Evolutionary conservation across 257 asterid genomes (phyloP), one percentile per base, ranked within the genome.

Genomic region (Solanum neorickii): DNA sequence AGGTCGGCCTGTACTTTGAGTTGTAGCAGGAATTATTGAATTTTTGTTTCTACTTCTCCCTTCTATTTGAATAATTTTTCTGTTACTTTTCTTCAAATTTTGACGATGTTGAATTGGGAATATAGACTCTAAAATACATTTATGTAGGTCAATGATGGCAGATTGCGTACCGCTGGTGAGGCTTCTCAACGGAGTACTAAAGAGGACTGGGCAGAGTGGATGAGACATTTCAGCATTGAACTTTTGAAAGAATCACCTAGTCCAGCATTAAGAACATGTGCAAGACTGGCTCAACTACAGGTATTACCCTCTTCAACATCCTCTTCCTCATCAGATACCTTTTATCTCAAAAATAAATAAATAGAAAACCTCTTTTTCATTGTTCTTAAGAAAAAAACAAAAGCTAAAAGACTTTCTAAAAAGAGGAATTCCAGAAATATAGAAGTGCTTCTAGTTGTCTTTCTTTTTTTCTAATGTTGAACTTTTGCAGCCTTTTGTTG

Each of bases 141-240:
- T 87, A 21, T 89, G 41, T 89, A 97, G 99, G 98, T 97, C 80
- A 94, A 97, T 84, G 99, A 95, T 89, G 93, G 94, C 85, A 94
- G 98, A 84, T 88, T 97, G 88, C 97, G 97, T 46, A 93, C 96
- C 76, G 99, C 99, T 80, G 98, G 98, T 41, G 99, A 97, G 92
- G 99, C 99, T 88, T 97, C 99, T 88, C 98, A 97, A 82, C 98
- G 99, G 88, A 97, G 99, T 89, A 97, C 99, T 14, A 94, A 93
- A 93, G 99, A 97, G 90, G 99, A 97, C 88, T 97, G 99, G 99
- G 97, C 98, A 83, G 99, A 97, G 92, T 97, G 99, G 99, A 97
- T 97, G 99, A 92, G 99, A 86, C 99, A 97, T 92, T 97, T 94
- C 89, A 97, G 99, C 92, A 97, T 97, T 89, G 99, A 97, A 89